Percentiles rank a stretch among this genome's conserved stretches.
phyloP scores from a whole-genome alignment of 1,139 yeast genomes.

The Protomyces macrosporus region DNA sequence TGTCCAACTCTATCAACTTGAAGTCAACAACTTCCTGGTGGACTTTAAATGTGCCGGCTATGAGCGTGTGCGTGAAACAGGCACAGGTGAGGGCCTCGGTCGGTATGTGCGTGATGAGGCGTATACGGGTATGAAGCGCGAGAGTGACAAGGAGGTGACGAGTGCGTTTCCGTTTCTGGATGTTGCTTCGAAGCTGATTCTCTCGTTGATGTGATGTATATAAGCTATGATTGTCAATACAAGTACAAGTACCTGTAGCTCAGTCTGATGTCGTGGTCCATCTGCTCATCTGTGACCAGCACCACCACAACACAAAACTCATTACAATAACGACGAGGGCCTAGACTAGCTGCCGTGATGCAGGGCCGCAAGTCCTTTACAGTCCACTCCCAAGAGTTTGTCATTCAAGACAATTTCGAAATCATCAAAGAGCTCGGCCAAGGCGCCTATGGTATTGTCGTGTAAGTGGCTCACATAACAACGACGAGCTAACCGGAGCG shows the following conservation, averaged over 20 bases:
- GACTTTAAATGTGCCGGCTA: slow-evolving; percentile 96
- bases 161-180: slow-evolving; percentile 30
- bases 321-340: neutral
- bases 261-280: too few species aligned
- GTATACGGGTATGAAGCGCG: slow-evolving; percentile 19
- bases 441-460: slow-evolving; percentile 95
- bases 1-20: slow-evolving; percentile 89
- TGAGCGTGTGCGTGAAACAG: slow-evolving; percentile 18
- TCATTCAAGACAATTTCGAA: slow-evolving; percentile 39
- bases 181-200: slow-evolving; percentile 26
- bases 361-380: slow-evolving; percentile 18
- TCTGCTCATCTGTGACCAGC: neutral
- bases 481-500: slow-evolving; percentile 34
- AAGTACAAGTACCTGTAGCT: neutral
- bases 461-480: slow-evolving; percentile 37
- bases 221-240: neutral
- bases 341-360: neutral
- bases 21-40: slow-evolving; percentile 89
- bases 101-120: slow-evolving; percentile 11
- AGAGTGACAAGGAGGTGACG: slow-evolving; percentile 28
- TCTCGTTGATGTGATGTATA: slow-evolving; percentile 11
- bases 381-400: slow-evolving; percentile 25
- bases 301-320: neutral
- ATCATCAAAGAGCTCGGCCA: slow-evolving; percentile 89
- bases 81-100: slow-evolving; percentile 4